These are phyloP conservation scores for Pseudocercospora eumusae DNA, from an alignment of 2,329 filamentous ascomycete species.

Conservation along the genomic window DNA sequence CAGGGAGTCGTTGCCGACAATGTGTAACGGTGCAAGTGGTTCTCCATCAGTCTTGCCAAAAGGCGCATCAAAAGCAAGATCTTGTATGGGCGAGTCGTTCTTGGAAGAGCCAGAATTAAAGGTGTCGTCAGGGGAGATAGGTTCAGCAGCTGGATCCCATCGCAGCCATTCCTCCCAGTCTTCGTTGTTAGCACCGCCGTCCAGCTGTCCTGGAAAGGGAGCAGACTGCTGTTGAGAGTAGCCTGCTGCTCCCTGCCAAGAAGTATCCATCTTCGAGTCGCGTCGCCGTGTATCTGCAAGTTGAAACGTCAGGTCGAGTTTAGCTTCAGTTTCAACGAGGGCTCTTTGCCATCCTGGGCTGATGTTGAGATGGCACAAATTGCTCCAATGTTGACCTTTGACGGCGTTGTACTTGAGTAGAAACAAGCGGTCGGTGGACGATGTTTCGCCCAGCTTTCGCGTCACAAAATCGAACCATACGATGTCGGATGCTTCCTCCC, in stretches of 20 bases:
- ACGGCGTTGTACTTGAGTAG: constrained; percentile 1
- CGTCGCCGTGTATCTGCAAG: constrained; percentile 14
- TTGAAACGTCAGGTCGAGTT: constrained; percentile 13
- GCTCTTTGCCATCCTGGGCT: constrained; percentile 3
- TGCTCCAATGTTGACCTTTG: background rate
- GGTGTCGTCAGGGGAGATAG: constrained; percentile 40
- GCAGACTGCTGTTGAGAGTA: constrained; percentile 20
- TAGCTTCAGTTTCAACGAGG: constrained; percentile 1
- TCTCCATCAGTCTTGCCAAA: constrained; percentile 32
- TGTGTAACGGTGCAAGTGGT: constrained; percentile 36
- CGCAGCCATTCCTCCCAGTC: constrained; percentile 53
- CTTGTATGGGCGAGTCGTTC: constrained; percentile 41
- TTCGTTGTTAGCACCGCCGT: constrained; percentile 28
- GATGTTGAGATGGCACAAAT: background rate
- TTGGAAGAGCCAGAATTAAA: constrained; percentile 39
- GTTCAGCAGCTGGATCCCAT: constrained; percentile 47
- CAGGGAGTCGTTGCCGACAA: constrained; percentile 38
- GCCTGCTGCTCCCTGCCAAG: constrained; percentile 25
- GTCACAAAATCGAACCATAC: constrained; percentile 7
- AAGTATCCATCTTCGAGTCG: constrained; percentile 23
- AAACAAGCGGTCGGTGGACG: constrained; percentile 7
- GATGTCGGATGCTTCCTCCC: background rate
- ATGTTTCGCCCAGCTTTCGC: constrained; percentile 5
- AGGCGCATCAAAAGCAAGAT: constrained; percentile 33
- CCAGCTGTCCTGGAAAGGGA: constrained; percentile 22